Evolutionary conservation across 768 basidiomycete species (phyloP), one percentile per base, ranked within the genome.

Genomic region (Lyophyllum shimeji): DNA sequence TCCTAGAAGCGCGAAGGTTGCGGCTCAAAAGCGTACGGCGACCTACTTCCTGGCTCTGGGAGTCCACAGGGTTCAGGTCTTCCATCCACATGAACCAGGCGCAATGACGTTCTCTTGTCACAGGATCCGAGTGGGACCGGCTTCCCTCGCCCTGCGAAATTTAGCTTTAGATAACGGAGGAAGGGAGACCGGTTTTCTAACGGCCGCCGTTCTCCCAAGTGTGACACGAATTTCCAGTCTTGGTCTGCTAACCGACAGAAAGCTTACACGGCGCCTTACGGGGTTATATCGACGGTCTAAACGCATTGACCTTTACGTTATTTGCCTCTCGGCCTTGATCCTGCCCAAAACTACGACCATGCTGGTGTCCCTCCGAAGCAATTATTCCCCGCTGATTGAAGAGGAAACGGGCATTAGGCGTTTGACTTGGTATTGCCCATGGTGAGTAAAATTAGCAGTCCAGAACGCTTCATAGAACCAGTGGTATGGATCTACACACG

Each of bases 351-450:
- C 29, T 39, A 50, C 11, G 24, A 15, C 12, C 21, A 11, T 17
- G 50, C 13, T 52, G 27, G n/a, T n/a, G 42, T 25, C 23, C 27
- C 21, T 42, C 25, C 25, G 24, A 29, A 29, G 40, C 7, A 29
- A 37, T 15, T 27, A 24, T 39, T 40, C 21, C n/a, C n/a, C 13
- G 39, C 34, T 15, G 37, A 33, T 50, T 43, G 40, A 21, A 48
- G 29, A 48, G 48, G 25, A 29, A 8, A 9, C 29, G 42, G 31
- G 24, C 29, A 34, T 55, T 55, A 55, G 48, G 29, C 54, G 54
- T 55, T 50, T 50, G 48, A 46, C 54, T 55, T 50, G 45, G 43
- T 46, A 29, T 29, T 45, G 23, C 21, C 44, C 23, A 13, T 18
- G 44, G 44, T 45, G 15, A n/a, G 39, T n/a, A 45, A 24, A 45